Percentiles rank a stretch among this genome's conserved stretches.
These are phyloP conservation scores for Ambrosia artemisiifolia DNA, from an alignment of 129 eudicot genomes.

Conservation along the genomic window DNA sequence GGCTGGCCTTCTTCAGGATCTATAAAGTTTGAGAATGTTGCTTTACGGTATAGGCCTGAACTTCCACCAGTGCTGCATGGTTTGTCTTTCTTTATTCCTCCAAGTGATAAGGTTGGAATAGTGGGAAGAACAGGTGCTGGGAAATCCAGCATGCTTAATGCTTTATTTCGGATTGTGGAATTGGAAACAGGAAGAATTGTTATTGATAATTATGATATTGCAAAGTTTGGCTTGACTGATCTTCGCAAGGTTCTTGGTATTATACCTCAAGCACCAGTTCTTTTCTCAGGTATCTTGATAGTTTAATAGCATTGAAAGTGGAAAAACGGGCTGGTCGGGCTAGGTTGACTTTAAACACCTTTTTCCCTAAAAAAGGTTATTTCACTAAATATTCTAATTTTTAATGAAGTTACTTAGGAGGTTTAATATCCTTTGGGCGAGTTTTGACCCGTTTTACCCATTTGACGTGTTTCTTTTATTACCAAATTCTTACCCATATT, in stretches of 20 bases:
- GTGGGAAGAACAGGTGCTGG: conserved; percentile 99
- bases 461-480: neutral
- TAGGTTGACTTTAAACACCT: neutral
- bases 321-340: neutral
- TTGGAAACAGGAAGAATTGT: conserved; percentile 81
- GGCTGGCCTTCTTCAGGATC: conserved; percentile 88
- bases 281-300: conserved; percentile 74
- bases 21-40: conserved; percentile 82
- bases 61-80: conserved; percentile 95
- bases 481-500: neutral
- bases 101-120: conserved; percentile 83
- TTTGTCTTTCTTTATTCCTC: conserved; percentile 55
- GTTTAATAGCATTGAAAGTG: neutral
- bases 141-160: conserved; percentile 97
- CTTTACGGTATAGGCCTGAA: conserved; percentile 79
- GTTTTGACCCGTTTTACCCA: neutral
- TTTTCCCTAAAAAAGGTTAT: neutral
- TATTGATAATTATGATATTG: conserved; percentile 71
- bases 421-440: neutral
- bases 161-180: conserved; percentile 88
- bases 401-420: neutral
- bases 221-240: conserved; percentile 85
- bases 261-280: conserved; percentile 96
- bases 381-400: neutral
- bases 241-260: conserved; percentile 85